Percentiles rank a stretch among this genome's conserved stretches.
phyloP scores from a whole-genome alignment of 768 basidiomycete species.

The Leccinum pellstonianum region DNA sequence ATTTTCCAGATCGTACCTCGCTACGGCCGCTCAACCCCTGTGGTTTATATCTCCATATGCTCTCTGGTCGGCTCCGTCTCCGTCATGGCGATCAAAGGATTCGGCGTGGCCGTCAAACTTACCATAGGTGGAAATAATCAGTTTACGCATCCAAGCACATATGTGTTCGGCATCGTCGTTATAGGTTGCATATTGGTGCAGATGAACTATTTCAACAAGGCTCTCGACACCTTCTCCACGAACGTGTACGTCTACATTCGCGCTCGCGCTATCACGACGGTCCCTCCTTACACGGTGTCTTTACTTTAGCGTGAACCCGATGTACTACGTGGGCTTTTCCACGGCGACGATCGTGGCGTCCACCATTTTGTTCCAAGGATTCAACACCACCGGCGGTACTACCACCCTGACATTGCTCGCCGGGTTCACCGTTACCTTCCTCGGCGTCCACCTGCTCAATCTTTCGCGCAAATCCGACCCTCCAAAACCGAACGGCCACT shows the following conservation, averaged over 20 bases:
- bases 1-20: constrained; percentile 82
- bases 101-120: constrained; percentile 94
- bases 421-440: constrained; percentile 91
- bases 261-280: neutral
- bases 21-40: constrained; percentile 83
- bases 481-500: constrained; percentile 44
- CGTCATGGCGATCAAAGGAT: constrained; percentile 99
- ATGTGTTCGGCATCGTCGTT: constrained; percentile 86
- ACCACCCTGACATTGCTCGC: constrained; percentile 86
- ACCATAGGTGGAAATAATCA: constrained; percentile 94
- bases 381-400: constrained; percentile 81
- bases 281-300: neutral
- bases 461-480: constrained; percentile 62
- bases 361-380: constrained; percentile 94
- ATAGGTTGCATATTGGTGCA: constrained; percentile 84
- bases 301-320: constrained; percentile 85
- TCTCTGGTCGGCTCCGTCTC: constrained; percentile 93
- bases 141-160: constrained; percentile 93
- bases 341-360: constrained; percentile 92
- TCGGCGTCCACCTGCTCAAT: constrained; percentile 95
- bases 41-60: constrained; percentile 95
- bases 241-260: constrained; percentile 72
- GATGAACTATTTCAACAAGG: constrained; percentile 99
- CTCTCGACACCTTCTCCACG: constrained; percentile 93
- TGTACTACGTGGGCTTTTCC: constrained; percentile 97